Conservation (phyloP, 1,284 basidiomycete species). For the Pseudozyma tsukubaensis region DNA sequence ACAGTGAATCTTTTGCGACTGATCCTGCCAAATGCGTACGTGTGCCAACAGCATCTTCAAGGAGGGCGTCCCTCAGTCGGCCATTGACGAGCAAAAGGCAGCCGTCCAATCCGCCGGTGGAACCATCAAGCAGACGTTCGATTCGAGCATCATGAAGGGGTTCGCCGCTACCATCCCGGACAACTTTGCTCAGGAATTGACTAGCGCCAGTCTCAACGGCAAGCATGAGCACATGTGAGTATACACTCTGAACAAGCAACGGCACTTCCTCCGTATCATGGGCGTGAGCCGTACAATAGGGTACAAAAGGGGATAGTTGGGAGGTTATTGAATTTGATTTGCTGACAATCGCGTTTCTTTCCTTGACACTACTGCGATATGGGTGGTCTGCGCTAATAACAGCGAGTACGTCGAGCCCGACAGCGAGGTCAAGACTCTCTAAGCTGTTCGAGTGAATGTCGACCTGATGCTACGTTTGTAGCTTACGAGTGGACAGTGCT, state of each 20-base stretch:
- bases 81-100: constrained; percentile 54
- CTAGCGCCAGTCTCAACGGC: constrained; percentile 38
- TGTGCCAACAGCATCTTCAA: constrained; percentile 55
- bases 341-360: background rate
- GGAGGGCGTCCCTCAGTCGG: constrained; percentile 37
- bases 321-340: too few relatives aligned
- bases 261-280: too few relatives aligned
- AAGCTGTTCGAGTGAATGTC: background rate
- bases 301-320: too few relatives aligned
- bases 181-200: constrained; percentile 41
- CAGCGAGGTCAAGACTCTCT: constrained; percentile 55
- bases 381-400: background rate
- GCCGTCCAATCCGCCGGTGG: constrained; percentile 55
- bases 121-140: constrained; percentile 59
- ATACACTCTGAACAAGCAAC: background rate
- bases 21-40: background rate
- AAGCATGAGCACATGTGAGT: constrained; percentile 62
- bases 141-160: constrained; percentile 60
- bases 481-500: background rate
- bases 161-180: constrained; percentile 57
- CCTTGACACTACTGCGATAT: background rate
- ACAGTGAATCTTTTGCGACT: background rate
- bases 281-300: too few relatives aligned
- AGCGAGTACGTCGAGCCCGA: constrained; percentile 65
- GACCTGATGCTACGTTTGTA: background rate